Evolutionary conservation across 2,329 filamentous ascomycete species (phyloP).

Genomic region (Venturiaceae sp.): DNA sequence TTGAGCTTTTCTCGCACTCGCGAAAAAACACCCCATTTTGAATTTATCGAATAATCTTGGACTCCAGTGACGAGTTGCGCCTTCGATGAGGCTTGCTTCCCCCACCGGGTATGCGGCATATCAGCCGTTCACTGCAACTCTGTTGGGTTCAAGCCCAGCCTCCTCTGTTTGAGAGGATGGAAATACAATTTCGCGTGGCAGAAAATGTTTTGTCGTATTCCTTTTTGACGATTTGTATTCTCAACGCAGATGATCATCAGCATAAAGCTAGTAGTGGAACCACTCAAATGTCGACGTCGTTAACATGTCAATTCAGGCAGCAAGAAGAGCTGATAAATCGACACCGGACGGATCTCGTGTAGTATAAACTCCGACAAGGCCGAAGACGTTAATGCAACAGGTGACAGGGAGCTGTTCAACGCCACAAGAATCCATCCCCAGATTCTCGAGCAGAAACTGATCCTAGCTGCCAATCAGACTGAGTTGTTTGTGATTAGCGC

Average conservation of each 20-base stretch:
- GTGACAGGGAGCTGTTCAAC: background rate
- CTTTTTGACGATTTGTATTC: background rate
- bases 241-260: background rate
- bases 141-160: too few species aligned
- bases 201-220: background rate
- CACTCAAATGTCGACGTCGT: background rate
- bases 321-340: background rate
- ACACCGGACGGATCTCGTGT: background rate
- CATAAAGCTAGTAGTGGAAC: background rate
- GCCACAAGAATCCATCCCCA: slow-evolving; percentile 1
- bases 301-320: background rate
- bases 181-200: background rate
- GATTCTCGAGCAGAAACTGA: background rate
- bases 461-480: background rate
- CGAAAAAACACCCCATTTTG: background rate
- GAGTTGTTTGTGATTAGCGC: slow-evolving; percentile 2
- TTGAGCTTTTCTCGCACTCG: background rate
- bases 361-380: background rate
- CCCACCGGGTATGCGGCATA: background rate
- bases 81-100: background rate
- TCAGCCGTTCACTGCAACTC: background rate
- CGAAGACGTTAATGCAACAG: background rate
- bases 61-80: background rate
- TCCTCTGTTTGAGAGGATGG: too few species aligned
- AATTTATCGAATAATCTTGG: too few species aligned